Base-by-base conservation (phyloP, 2,329 filamentous ascomycete genomes). In the Pseudohalonectria lignicola region DNA sequence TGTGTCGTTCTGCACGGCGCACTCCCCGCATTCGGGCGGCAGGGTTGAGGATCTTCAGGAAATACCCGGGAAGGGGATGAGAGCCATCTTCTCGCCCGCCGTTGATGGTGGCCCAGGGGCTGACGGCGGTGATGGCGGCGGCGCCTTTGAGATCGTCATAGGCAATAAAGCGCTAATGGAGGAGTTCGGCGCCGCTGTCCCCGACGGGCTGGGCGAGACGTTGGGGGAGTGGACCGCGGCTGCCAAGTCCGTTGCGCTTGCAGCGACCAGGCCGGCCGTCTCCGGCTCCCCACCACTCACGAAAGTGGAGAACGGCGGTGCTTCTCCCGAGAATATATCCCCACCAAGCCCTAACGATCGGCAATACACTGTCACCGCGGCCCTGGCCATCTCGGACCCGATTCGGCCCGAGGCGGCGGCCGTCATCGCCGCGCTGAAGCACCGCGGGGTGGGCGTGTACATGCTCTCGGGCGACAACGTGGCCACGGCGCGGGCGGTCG, bases 391-490 rank as follows among this genome's bases (percentile, higher is more conserved):
- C 35, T 79, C 87, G 0, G 88, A 95, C 47, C 78, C 85, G 1
- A 74, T 94, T 45, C 81, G 88, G 3, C 71, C 76, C 0, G 85
- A 93, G 57, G 79, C 86, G 0, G 58, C 62, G 1, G 52, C 63
- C 7, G 76, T 90, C 15, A 71, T 94, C 41, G 57, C 61, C 6
- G 67, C 77, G 2, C 73, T 94, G 1, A 71, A 74, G 31, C 58
- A 69, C 4, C 72, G 73, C 13, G 77, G 81, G 16, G 79, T 83
- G 34, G 74, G 79, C 23, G 82, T 94, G 4, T 94, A 82, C 77
- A 93, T 95, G 86, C 78, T 94, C 28, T 93, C 86, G 0, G 88
- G 88, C 21, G 88, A 95, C 63, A 94, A 94, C 52, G 63, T 67
- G n/a, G 78, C 67, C n/a, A 95, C 88, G 1, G 88, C 88, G 2